Base-by-base conservation (phyloP, 73 alveolate genomes). In the Paramecium caudatum region DNA sequence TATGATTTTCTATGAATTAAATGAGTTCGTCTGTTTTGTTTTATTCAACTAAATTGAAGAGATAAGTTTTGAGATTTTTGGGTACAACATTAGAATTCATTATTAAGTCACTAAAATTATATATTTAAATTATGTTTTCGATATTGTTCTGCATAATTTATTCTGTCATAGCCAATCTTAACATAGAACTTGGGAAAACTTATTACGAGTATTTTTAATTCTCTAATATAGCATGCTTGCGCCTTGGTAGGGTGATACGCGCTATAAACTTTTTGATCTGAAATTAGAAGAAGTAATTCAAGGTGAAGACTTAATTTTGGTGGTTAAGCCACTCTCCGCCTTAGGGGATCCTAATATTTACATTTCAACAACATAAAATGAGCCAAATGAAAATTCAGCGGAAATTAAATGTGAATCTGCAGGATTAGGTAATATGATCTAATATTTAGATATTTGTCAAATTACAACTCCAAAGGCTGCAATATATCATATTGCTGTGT, bases 31-130 rank as follows among this genome's bases (percentile, higher is more conserved):
- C 49, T 16, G 88, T 74, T 34, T 74, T 23, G 19, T 74, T 45
- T 68, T 74, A 41, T 45, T 74, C 88, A 74, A 74, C 55, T 39
- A 74, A 37, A 74, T 74, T 74, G 88, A 74, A 74, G 21, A 74
- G 62, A 10, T 74, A 25, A 74, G 88, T 74, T 9, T 74, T 74
- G 23, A 74, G 32, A 27, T 36, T 39, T 74, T 74, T 74, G 8
- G 88, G 88, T 13, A 43, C 80, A 55, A 43, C 23, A 55, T 27
- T 25, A 55, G 30, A 17, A 55, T 43, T 55, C 80, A 55, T 55
- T 55, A 5, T 21, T 23, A 7, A 23, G 23, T 55, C 4, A 0
- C 12, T 19, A 12, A 19, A 23, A 4, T 19, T 7, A 55, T 19
- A 19, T 9, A 55, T 27, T 55, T 9, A 46, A 55, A 55, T 23